A percentile compares a stretch with the other conserved stretches of the same genome.
These are phyloP conservation scores for Sorghum bicolor DNA, from an alignment of 176 grass and related monocot genomes.

Conservation along the genomic window Sorghum_bicolor_NCBIv3 NC_012874.2:12297501-12298000, in stretches of 20 bases:
- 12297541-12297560: constrained; percentile 72
- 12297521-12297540: constrained; percentile 79
- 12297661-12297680: not conserved
- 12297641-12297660: constrained; percentile 19
- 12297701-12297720: not conserved
- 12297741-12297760: not conserved
- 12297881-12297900: too few species aligned
- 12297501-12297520: constrained; percentile 35
- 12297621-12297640: constrained; percentile 40
- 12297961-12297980: too few species aligned
- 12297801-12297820: too few species aligned
- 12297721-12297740: not conserved
- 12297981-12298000: too few species aligned
- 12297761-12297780: not conserved
- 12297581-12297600: constrained; percentile 54
- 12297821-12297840: too few species aligned
- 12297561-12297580: constrained; percentile 70
- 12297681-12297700: not conserved
- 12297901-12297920: too few species aligned
- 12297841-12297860: too few species aligned
- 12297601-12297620: constrained; percentile 53
- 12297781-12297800: too few species aligned
- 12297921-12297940: too few species aligned
- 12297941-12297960: too few species aligned
- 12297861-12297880: too few species aligned